phyloP scores from a whole-genome alignment of 306 rosid species.

The Casuarina glauca region DNA sequence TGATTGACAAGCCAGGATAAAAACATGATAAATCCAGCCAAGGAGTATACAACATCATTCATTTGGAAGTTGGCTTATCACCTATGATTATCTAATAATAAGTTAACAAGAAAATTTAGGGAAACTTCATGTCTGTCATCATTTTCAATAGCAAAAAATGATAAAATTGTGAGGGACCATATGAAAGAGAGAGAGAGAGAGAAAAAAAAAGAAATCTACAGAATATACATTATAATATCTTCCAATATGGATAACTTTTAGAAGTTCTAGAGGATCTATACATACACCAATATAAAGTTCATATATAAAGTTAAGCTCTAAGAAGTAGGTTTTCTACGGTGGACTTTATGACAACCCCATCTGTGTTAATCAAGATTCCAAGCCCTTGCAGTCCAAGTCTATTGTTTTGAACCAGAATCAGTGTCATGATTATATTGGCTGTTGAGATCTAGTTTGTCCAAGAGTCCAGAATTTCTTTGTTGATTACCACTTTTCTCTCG shows the following conservation, averaged over 20 bases:
- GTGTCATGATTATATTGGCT: slow-evolving; percentile 55
- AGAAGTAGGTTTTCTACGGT: slow-evolving; percentile 33
- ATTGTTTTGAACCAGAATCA: slow-evolving; percentile 51
- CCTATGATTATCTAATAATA: neutral
- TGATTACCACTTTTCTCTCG: slow-evolving; percentile 30
- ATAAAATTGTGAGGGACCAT: neutral
- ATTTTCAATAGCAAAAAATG: neutral
- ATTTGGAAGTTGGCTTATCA: neutral
- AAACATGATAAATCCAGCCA: neutral
- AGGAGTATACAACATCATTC: neutral
- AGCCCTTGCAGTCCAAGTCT: slow-evolving; percentile 56
- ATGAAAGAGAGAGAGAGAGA: neutral
- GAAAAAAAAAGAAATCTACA: slow-evolving; percentile 12
- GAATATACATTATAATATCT: slow-evolving; percentile 33
- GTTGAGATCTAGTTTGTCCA: slow-evolving; percentile 65
- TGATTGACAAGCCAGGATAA: neutral
- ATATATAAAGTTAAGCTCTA: slow-evolving; percentile 30
- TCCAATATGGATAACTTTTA: slow-evolving; percentile 42
- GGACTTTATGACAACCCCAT: slow-evolving; percentile 27
- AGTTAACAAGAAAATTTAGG: neutral
- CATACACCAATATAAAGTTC: slow-evolving; percentile 46
- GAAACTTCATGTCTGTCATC: neutral
- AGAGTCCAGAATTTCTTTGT: slow-evolving; percentile 36
- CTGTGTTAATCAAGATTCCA: slow-evolving; percentile 32
- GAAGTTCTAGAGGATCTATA: slow-evolving; percentile 36